A percentile compares a stretch with the other conserved stretches of the same genome.
These are phyloP conservation scores for Mrakia blollopis DNA, from an alignment of 768 basidiomycete species.

Conservation along the genomic window DNA sequence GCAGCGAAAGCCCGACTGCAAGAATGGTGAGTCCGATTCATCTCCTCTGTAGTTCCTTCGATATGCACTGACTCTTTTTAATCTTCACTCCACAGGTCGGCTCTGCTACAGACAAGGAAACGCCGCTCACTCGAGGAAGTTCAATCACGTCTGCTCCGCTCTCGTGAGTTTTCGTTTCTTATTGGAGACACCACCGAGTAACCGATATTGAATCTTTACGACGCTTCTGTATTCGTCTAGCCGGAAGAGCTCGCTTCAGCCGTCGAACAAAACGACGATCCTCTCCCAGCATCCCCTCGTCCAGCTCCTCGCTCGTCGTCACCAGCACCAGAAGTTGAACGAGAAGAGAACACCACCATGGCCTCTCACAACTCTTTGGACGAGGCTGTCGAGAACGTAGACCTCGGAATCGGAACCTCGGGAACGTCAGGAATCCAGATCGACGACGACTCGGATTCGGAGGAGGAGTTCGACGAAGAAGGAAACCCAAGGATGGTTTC, in stretches of 20 bases:
- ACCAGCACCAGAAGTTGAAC: background rate
- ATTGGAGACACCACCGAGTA: background rate
- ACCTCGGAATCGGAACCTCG: background rate
- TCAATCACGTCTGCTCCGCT: slow-evolving; percentile 30
- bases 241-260: background rate
- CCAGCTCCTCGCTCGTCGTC: background rate
- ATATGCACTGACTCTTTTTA: too few relatives aligned
- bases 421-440: background rate
- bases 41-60: too few relatives aligned
- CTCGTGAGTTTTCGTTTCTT: background rate
- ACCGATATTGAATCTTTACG: background rate
- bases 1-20: slow-evolving; percentile 16
- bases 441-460: background rate
- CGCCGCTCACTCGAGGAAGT: slow-evolving; percentile 4
- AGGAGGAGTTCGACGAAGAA: background rate
- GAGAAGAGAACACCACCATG: background rate
- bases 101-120: slow-evolving; percentile 16
- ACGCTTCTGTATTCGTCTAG: background rate
- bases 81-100: background rate
- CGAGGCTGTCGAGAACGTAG: background rate
- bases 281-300: slow-evolving; percentile 2
- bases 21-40: background rate
- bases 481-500: background rate
- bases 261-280: slow-evolving; percentile 22
- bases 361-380: background rate